Percentiles rank a stretch among this genome's conserved stretches.
These are phyloP conservation scores for Thraustotheca clavata DNA, from an alignment of 352 stramenopile species.

Conservation along the genomic window DNA sequence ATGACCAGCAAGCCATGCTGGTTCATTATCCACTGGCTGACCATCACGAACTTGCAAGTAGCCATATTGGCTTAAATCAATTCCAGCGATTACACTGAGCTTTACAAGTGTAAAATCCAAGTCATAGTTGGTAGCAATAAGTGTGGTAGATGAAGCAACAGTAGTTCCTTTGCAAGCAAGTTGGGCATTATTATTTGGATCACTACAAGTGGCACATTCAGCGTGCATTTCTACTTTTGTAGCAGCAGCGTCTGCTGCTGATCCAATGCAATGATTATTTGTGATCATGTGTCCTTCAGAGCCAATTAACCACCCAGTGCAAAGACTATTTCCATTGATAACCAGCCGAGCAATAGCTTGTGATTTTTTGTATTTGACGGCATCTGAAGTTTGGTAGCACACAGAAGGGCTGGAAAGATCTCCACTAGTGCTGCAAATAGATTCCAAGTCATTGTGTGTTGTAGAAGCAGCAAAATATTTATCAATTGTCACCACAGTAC, in stretches of 20 bases:
- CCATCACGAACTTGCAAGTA: conserved; percentile 34
- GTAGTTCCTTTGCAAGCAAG: conserved; percentile 29
- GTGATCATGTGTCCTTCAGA: conserved; percentile 26
- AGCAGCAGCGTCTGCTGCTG: conserved; percentile 22
- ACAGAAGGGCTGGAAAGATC: conserved; percentile 48
- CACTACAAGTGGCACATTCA: conserved; percentile 38
- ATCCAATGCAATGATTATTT: conserved; percentile 56
- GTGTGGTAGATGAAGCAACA: conserved; percentile 31
- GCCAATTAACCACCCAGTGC: conserved; percentile 57
- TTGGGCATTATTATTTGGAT: conserved; percentile 29
- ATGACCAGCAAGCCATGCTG: conserved; percentile 60
- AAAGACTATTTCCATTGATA: conserved; percentile 35
- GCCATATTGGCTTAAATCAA: conserved; percentile 32
- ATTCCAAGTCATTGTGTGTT: background rate
- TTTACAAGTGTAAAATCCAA: conserved; percentile 57
- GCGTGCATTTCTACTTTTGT: conserved; percentile 46
- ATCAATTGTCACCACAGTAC: background rate
- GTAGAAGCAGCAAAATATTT: background rate
- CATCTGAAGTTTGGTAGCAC: conserved; percentile 43
- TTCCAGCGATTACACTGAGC: conserved; percentile 29
- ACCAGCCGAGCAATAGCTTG: conserved; percentile 43
- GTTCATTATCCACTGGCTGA: conserved; percentile 40
- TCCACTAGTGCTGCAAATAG: conserved; percentile 28
- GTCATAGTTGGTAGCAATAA: conserved; percentile 33
- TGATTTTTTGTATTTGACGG: conserved; percentile 47